Conservation (phyloP, 2,329 filamentous ascomycete species). For the Aspergillus persii region DNA sequence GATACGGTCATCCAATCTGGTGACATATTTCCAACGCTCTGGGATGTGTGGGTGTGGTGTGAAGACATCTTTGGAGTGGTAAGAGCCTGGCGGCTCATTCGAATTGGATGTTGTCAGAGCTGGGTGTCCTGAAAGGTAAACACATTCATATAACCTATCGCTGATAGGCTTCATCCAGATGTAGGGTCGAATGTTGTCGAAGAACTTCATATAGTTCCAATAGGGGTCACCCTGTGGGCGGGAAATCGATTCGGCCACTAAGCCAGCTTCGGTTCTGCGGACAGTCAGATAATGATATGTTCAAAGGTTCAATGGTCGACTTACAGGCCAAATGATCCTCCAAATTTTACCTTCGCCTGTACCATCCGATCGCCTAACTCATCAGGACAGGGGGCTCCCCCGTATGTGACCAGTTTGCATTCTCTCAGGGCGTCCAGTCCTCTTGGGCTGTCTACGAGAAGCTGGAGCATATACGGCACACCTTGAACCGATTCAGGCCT, state of each 20-base stretch:
- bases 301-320: constrained; percentile 7
- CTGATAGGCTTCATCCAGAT: constrained; percentile 39
- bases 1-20: constrained; percentile 33
- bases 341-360: constrained; percentile 36
- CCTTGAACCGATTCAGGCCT: constrained; percentile 42
- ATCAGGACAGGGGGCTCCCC: constrained; percentile 43
- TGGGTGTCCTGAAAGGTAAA: constrained; percentile 31
- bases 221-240: constrained; percentile 37
- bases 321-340: constrained; percentile 43
- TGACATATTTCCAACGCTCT: constrained; percentile 34
- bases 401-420: constrained; percentile 42
- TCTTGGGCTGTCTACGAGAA: constrained; percentile 37
- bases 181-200: constrained; percentile 35
- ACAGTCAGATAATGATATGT: constrained; percentile 10
- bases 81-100: constrained; percentile 31
- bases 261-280: constrained; percentile 43
- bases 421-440: constrained; percentile 36
- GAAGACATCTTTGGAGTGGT: constrained; percentile 34
- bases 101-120: constrained; percentile 34
- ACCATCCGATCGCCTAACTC: constrained; percentile 43
- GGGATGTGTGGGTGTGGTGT: constrained; percentile 29
- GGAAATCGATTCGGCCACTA: constrained; percentile 43
- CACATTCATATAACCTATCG: constrained; percentile 27
- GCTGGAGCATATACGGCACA: constrained; percentile 43
- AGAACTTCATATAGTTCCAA: constrained; percentile 46